Evolutionary conservation across 345 rosid species (phyloP).

Genomic region (Raphanus raphanistrum): DNA sequence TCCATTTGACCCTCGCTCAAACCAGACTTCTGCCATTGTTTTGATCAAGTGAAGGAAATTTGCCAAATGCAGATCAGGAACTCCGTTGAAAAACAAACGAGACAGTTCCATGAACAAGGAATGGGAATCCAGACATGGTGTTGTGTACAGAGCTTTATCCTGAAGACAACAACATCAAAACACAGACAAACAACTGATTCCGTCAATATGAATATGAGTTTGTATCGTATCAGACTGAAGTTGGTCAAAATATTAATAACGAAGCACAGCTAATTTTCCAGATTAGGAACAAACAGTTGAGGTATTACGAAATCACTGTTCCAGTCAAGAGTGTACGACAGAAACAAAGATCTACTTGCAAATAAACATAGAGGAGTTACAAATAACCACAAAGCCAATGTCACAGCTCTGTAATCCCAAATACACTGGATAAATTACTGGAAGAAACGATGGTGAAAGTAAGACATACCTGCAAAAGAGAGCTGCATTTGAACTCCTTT

Average conservation of each 20-base stretch:
- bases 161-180: conserved; percentile 43
- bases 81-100: conserved; percentile 64
- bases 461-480: conserved; percentile 67
- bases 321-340: conserved; percentile 15
- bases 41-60: conserved; percentile 86
- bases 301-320: not conserved
- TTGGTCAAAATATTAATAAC: not conserved
- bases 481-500: conserved; percentile 57
- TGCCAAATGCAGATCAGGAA: conserved; percentile 71
- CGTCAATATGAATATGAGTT: conserved; percentile 3
- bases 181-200: not conserved
- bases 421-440: not conserved
- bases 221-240: conserved; percentile 5
- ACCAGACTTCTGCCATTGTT: conserved; percentile 74
- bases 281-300: not conserved
- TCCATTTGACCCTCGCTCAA: conserved; percentile 68
- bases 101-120: conserved; percentile 77
- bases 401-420: not conserved
- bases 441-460: conserved; percentile 23
- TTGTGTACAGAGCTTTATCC: conserved; percentile 69
- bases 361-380: not conserved
- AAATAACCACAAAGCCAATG: conserved; percentile 15
- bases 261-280: conserved; percentile 9
- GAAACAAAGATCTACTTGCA: conserved; percentile 20
- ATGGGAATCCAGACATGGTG: conserved; percentile 59